phyloP scores from a whole-genome alignment of 495 filamentous ascomycete species.

The Penicillium lividum region DNA sequence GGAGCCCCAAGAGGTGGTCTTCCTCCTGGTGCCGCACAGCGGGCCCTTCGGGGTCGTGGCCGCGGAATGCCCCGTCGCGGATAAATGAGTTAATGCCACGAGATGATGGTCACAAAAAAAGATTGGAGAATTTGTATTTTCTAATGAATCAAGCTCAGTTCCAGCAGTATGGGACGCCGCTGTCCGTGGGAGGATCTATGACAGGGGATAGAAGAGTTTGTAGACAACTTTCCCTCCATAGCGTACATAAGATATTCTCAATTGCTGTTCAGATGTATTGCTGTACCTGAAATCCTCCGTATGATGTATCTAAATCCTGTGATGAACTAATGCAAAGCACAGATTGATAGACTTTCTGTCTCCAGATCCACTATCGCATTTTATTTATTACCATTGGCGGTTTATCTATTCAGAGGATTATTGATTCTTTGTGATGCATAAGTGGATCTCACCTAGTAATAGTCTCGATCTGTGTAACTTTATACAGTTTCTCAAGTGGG shows the following conservation, averaged over 20 bases:
- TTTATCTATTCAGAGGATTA: not conserved
- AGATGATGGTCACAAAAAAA: slow-evolving; percentile 25
- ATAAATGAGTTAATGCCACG: slow-evolving; percentile 33
- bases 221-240: slow-evolving; percentile 2
- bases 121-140: slow-evolving; percentile 14
- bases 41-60: slow-evolving; percentile 80
- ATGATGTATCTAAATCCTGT: not conserved
- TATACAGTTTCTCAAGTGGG: too few relatives aligned
- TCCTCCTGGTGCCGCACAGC: slow-evolving; percentile 89
- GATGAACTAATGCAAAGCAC: slow-evolving; percentile 4
- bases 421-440: not conserved
- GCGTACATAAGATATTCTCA: not conserved
- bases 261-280: not conserved
- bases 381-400: not conserved
- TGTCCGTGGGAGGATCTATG: slow-evolving; percentile 15
- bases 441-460: not conserved
- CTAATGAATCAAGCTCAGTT: slow-evolving; percentile 19
- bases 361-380: not conserved
- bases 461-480: not conserved
- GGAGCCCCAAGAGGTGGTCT: slow-evolving; percentile 76
- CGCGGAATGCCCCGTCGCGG: slow-evolving; percentile 76
- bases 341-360: not conserved
- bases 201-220: slow-evolving; percentile 13
- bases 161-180: slow-evolving; percentile 11
- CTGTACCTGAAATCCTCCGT: not conserved